Evolutionary conservation across 306 rosid genomes (phyloP).

Genomic region (Cucurbita pepo): DNA sequence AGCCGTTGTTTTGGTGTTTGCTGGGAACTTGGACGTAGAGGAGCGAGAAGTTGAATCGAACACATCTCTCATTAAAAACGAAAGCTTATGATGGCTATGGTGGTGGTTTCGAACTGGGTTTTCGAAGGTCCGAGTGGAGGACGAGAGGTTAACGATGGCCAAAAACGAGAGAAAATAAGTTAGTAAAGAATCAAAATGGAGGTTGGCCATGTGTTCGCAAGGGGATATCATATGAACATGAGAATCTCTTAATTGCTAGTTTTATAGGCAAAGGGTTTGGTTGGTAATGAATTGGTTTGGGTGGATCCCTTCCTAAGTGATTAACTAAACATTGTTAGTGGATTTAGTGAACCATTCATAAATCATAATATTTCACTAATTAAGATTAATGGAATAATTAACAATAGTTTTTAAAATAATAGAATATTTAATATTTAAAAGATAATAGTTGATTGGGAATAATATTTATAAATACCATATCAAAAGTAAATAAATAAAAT

Average conservation of each 20-base stretch:
- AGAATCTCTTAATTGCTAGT: not conserved
- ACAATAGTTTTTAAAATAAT: no score
- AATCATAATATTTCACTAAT: not conserved
- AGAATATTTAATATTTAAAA: not conserved
- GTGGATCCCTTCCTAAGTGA: not conserved
- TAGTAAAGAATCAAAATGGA: conserved; percentile 4
- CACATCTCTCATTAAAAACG: conserved; percentile 42
- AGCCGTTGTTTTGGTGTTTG: conserved; percentile 5
- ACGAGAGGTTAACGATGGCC: conserved; percentile 10
- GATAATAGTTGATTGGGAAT: not conserved
- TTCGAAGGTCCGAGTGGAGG: conserved; percentile 34
- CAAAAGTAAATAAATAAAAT: not conserved
- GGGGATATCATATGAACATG: not conserved
- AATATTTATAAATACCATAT: not conserved
- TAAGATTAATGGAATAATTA: no score
- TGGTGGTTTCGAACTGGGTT: conserved; percentile 19
- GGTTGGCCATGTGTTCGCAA: conserved; percentile 26
- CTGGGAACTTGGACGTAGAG: conserved; percentile 14
- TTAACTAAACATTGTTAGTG: not conserved
- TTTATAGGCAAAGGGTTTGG: not conserved
- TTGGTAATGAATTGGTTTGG: not conserved
- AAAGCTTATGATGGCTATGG: conserved; percentile 22
- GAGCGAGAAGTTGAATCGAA: conserved; percentile 15
- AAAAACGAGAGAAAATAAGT: conserved; percentile 12
- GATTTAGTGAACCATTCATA: not conserved